These are phyloP conservation scores for Arbutus unedo DNA, from an alignment of 148 eudicot genomes.

Conservation along the genomic window DNA sequence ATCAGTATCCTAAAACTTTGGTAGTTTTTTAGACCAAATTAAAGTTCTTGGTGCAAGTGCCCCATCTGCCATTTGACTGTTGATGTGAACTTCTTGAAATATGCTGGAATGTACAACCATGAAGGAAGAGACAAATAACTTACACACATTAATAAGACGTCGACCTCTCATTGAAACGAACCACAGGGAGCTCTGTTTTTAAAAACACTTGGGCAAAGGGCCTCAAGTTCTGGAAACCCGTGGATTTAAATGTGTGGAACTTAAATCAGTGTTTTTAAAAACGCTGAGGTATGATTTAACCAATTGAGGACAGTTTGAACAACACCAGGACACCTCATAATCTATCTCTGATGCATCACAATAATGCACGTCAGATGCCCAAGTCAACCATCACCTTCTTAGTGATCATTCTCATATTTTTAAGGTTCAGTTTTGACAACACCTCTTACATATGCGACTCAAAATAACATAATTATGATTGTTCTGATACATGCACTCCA, in stretches of 20 bases:
- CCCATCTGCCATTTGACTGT: background rate
- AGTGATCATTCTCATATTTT: too few relatives aligned
- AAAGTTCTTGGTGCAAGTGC: slow-evolving; percentile 1
- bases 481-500: too few relatives aligned
- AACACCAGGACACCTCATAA: too few relatives aligned
- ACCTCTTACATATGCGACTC: too few relatives aligned
- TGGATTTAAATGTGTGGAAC: background rate
- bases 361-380: too few relatives aligned
- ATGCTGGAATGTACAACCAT: background rate
- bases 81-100: background rate
- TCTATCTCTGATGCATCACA: too few relatives aligned
- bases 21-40: background rate
- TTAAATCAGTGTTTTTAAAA: background rate
- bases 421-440: too few relatives aligned
- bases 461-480: too few relatives aligned
- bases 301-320: too few relatives aligned
- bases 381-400: too few relatives aligned
- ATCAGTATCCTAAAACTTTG: background rate
- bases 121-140: slow-evolving; percentile 9
- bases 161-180: background rate
- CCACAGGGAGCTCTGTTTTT: background rate
- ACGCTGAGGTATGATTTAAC: background rate
- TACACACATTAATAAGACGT: background rate
- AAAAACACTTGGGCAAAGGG: background rate
- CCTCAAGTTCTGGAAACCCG: background rate